Evolutionary conservation across 345 rosid genomes (phyloP).

Genomic region (Lumnitzera littorea): DNA sequence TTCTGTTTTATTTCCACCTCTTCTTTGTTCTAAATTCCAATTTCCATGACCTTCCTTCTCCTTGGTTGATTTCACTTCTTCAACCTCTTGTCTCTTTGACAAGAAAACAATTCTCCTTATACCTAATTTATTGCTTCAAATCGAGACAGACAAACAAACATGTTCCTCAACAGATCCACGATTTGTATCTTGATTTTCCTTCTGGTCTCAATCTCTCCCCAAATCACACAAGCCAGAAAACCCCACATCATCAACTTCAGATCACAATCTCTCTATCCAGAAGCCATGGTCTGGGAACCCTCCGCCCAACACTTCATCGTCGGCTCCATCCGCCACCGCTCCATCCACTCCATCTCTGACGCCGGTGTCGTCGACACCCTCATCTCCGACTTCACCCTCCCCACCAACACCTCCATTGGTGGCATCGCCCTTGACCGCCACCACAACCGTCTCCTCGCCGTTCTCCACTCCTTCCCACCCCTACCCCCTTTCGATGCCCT

Average conservation of each 20-base stretch:
- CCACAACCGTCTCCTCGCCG: slow-evolving; percentile 65
- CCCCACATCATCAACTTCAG: slow-evolving; percentile 63
- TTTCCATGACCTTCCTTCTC: too few relatives aligned
- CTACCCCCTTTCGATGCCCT: slow-evolving; percentile 75
- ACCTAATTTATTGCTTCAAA: too few relatives aligned
- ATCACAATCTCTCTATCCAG: slow-evolving; percentile 66
- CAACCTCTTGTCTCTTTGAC: too few relatives aligned
- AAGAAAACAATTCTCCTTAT: too few relatives aligned
- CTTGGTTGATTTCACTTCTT: too few relatives aligned
- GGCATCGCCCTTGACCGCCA: slow-evolving; percentile 55
- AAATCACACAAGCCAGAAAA: slow-evolving; percentile 24
- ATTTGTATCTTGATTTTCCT: slow-evolving; percentile 2
- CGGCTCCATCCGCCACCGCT: slow-evolving; percentile 57
- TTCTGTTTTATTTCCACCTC: too few relatives aligned
- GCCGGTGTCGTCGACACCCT: slow-evolving; percentile 60
- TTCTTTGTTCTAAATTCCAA: too few relatives aligned
- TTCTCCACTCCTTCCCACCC: slow-evolving; percentile 29
- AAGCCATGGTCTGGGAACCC: slow-evolving; percentile 66
- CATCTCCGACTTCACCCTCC: slow-evolving; percentile 50
- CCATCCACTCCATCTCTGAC: slow-evolving; percentile 65
- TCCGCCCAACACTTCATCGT: slow-evolving; percentile 69
- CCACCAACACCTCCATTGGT: slow-evolving; percentile 44
- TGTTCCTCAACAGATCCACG: too few relatives aligned
- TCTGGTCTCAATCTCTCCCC: slow-evolving; percentile 8
- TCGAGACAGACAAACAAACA: too few relatives aligned